Evolutionary conservation across 306 rosid genomes (phyloP).

Genomic region (Sophora flavescens): DNA sequence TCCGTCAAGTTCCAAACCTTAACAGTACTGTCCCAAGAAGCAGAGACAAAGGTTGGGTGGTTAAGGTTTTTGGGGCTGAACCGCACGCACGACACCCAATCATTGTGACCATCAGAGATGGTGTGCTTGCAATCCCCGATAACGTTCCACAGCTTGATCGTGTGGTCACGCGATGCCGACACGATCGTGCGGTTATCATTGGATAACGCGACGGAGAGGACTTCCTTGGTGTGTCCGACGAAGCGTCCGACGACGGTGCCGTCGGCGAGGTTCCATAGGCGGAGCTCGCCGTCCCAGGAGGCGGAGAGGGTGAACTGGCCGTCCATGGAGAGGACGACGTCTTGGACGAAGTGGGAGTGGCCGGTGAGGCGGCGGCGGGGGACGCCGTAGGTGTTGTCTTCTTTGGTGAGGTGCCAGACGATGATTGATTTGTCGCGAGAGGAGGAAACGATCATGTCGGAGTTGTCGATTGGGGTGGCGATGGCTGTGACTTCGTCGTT

Average conservation of each 20-base stretch:
- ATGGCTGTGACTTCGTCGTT: conserved; percentile 93
- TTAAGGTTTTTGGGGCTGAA: conserved; percentile 77
- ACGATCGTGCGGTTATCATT: conserved; percentile 98
- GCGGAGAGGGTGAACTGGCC: conserved; percentile 98
- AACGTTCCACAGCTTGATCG: conserved; percentile 96
- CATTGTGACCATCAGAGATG: conserved; percentile 77
- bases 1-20: conserved; percentile 80
- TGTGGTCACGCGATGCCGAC: conserved; percentile 95
- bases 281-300: conserved; percentile 99
- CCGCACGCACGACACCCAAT: conserved; percentile 93
- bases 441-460: conserved; percentile 85
- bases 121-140: conserved; percentile 97
- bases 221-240: conserved; percentile 96
- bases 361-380: conserved; percentile 95
- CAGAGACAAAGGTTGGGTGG: conserved; percentile 92
- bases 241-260: conserved; percentile 87
- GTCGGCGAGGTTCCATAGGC: conserved; percentile 90
- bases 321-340: conserved; percentile 94
- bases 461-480: conserved; percentile 90
- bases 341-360: conserved; percentile 90
- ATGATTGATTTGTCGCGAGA: conserved; percentile 96
- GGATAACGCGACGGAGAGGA: conserved; percentile 92
- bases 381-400: conserved; percentile 90
- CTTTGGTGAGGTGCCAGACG: conserved; percentile 92
- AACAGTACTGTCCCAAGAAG: conserved; percentile 65